Evolutionary conservation across 2,329 filamentous ascomycete genomes (phyloP).

Genomic region (Geosmithia flava): DNA sequence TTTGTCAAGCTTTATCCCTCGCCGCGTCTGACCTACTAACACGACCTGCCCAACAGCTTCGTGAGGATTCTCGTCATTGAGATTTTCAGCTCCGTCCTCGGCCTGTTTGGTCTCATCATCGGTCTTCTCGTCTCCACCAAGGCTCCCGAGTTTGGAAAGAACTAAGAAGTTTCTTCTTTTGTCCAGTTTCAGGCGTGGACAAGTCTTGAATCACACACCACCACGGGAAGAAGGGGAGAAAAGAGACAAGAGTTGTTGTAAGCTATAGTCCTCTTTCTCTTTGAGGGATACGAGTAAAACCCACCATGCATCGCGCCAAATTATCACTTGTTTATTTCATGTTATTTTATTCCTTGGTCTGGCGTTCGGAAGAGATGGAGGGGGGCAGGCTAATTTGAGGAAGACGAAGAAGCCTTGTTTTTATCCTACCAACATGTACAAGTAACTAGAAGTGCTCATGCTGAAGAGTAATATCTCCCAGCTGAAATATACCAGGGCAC

Average conservation of each 20-base stretch:
- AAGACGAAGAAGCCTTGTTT: slow-evolving; percentile 7
- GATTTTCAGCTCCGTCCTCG: slow-evolving; percentile 96
- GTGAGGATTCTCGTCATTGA: slow-evolving; percentile 98
- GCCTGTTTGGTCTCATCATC: slow-evolving; percentile 91
- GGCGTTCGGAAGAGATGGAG: slow-evolving; percentile 25
- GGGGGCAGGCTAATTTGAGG: slow-evolving; percentile 3
- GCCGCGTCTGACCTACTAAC: slow-evolving; percentile 9
- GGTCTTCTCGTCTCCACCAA: slow-evolving; percentile 81
- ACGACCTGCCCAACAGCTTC: slow-evolving; percentile 46
- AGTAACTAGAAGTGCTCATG: not conserved
- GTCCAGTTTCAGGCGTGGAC: not conserved
- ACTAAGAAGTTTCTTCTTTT: slow-evolving; percentile 4
- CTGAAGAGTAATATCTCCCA: not conserved
- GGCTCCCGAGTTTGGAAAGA: slow-evolving; percentile 57
- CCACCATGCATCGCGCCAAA: slow-evolving; percentile 20
- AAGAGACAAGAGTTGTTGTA: not conserved
- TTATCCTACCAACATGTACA: slow-evolving; percentile 11
- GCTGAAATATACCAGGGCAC: slow-evolving; percentile 1
- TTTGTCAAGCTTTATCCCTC: slow-evolving; percentile 2
- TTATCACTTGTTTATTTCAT: slow-evolving; percentile 5
- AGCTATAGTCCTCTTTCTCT: not conserved
- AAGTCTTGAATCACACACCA: not conserved
- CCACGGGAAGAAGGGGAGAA: not conserved
- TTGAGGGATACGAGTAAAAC: not conserved
- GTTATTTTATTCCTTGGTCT: slow-evolving; percentile 12